Evolutionary conservation across 2,329 filamentous ascomycete genomes (phyloP), one percentile per base, ranked within the genome.

Genomic region (Colletotrichum sidae): DNA sequence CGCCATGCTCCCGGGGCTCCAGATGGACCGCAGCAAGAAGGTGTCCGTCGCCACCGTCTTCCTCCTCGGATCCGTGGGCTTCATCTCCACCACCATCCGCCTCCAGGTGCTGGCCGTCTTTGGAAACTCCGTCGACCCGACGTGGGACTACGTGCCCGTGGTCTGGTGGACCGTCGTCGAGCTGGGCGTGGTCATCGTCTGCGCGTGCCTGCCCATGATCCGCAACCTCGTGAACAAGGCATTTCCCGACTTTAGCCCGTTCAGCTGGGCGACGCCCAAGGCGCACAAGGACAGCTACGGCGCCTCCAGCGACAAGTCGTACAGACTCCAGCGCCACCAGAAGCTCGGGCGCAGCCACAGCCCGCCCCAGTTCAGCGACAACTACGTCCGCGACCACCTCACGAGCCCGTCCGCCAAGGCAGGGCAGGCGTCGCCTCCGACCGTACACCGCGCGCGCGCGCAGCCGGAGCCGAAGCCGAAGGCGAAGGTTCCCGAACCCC

Each of bases 21-120:
- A 88, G 60, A 88, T 90, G 83, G 81, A 81, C 50, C 69, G 67
- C 4, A 79, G 77, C 64, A 83, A 81, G 4, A 90, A 88, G 69
- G 44, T 71, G 1, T 67, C 63, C 4, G 56, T 71, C 17, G 65
- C 54, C 3, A 12, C 51, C 39, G 52, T 71, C n/a, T 69, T 71
- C 35, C 50, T 60, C 11, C 57, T 69, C 15, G 69, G 69, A 7
- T 58, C 67, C 2, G 53, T 71, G 37, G 68, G 69, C 2, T 67
- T 71, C 34, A 44, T 68, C 8, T 67, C 64, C 11, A 69, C 68
- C 39, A 55, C 69, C 15, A 56, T 71, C 10, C 68, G 69, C 10
- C 50, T 70, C 4, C 70, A 63, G 9, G 64, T 67, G 4, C 59
- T 67, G 4, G 62, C 60, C 11, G 61, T 64, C 2, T 59, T 69